Percentiles rank a stretch among this genome's conserved stretches.
phyloP scores from a whole-genome alignment of 495 filamentous ascomycete species.

The Aspergillus asperescens region DNA sequence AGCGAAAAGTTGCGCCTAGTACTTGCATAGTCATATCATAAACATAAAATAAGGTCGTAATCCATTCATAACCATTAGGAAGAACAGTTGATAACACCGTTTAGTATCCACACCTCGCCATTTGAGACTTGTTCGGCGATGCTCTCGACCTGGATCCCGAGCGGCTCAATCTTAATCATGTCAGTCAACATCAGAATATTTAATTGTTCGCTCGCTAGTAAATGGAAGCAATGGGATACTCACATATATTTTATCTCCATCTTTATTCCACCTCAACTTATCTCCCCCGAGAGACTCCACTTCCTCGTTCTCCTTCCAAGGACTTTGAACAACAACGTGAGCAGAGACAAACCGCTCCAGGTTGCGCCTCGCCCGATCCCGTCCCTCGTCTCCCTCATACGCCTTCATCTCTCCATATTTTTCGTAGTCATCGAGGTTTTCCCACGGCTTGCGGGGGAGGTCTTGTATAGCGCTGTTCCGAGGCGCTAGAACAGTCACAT shows the following conservation, averaged over 20 bases:
- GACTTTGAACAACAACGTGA: slow-evolving; percentile 70
- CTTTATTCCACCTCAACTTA: slow-evolving; percentile 76
- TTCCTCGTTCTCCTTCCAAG: slow-evolving; percentile 76
- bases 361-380: slow-evolving; percentile 74
- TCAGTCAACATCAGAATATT: slow-evolving; percentile 4
- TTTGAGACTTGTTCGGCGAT: slow-evolving; percentile 71
- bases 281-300: slow-evolving; percentile 63
- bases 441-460: slow-evolving; percentile 90
- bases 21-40: not conserved
- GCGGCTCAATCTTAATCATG: slow-evolving; percentile 66
- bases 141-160: slow-evolving; percentile 64
- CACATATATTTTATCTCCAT: slow-evolving; percentile 67
- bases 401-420: slow-evolving; percentile 62
- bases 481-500: slow-evolving; percentile 88
- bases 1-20: not conserved
- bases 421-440: slow-evolving; percentile 75
- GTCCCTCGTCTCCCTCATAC: slow-evolving; percentile 74
- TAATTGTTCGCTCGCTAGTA: not conserved
- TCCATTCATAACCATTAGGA: slow-evolving; percentile 17
- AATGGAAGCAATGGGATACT: slow-evolving; percentile 22
- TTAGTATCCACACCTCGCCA: slow-evolving; percentile 78
- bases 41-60: slow-evolving; percentile 2
- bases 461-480: slow-evolving; percentile 72
- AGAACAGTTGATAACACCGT: slow-evolving; percentile 59
- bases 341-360: slow-evolving; percentile 80